phyloP scores from a whole-genome alignment of 1,284 basidiomycete genomes.

The Trichosporon faecale region DNA sequence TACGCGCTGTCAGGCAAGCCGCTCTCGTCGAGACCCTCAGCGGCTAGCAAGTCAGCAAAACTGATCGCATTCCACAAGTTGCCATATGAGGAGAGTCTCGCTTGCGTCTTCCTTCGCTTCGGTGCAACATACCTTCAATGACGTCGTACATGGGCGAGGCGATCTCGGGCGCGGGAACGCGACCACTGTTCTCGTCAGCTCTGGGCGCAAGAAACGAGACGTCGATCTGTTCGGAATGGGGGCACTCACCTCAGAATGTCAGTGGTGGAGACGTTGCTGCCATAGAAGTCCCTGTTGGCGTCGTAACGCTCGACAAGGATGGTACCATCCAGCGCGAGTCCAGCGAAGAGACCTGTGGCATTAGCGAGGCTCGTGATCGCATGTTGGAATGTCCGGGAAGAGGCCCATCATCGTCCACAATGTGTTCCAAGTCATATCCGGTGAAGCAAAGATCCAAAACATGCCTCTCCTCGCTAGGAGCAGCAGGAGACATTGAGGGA shows the following conservation, averaged over 20 bases:
- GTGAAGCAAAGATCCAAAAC: too few relatives aligned
- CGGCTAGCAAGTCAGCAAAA: conserved; percentile 31
- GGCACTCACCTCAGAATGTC: conserved; percentile 67
- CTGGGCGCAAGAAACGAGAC: neutral
- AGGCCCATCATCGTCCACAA: neutral
- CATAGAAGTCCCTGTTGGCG: conserved; percentile 92
- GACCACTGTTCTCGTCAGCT: conserved; percentile 51
- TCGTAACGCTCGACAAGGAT: conserved; percentile 92
- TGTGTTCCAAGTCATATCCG: too few relatives aligned
- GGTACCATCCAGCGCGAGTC: conserved; percentile 91
- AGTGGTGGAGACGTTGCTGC: conserved; percentile 79
- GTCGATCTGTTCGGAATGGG: neutral
- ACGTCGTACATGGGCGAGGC: conserved; percentile 91
- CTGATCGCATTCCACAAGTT: neutral
- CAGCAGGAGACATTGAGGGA: neutral
- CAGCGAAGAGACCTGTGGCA: conserved; percentile 80
- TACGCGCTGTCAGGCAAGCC: conserved; percentile 76
- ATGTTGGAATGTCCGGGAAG: neutral
- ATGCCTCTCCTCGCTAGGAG: neutral
- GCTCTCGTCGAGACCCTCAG: conserved; percentile 58
- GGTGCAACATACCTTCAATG: conserved; percentile 63
- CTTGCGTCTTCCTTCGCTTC: neutral
- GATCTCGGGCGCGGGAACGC: conserved; percentile 93
- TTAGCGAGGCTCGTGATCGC: neutral
- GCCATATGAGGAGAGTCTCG: neutral